Percentiles rank a stretch among this genome's conserved stretches.
These are phyloP conservation scores for Starmerella khaoyaiensis DNA, from an alignment of 805 yeast genomes.

Conservation along the genomic window DNA sequence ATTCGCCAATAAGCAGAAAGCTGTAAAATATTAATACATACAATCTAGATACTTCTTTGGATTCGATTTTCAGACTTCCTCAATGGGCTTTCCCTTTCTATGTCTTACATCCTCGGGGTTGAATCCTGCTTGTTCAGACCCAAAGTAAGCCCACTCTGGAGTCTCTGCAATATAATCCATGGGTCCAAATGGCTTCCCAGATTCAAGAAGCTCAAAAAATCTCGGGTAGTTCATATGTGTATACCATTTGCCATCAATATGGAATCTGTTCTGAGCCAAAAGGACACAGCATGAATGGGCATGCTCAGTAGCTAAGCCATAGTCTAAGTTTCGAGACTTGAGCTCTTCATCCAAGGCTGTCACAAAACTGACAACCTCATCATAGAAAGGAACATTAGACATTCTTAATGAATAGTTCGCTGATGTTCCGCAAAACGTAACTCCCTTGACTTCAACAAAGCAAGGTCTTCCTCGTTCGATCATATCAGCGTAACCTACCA, in stretches of 20 bases:
- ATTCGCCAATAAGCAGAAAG: too few species aligned
- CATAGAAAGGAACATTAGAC: slow-evolving; percentile 92
- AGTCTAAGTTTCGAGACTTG: slow-evolving; percentile 50
- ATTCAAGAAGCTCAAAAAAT: slow-evolving; percentile 55
- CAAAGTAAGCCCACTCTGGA: slow-evolving; percentile 87
- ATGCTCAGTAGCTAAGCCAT: slow-evolving; percentile 86
- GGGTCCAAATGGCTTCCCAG: slow-evolving; percentile 57
- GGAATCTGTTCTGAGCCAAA: slow-evolving; percentile 63
- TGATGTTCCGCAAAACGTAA: slow-evolving; percentile 88
- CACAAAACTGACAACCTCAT: slow-evolving; percentile 73
- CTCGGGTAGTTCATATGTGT: slow-evolving; percentile 76
- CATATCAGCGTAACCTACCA: slow-evolving; percentile 69
- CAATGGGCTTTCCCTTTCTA: slow-evolving; percentile 31
- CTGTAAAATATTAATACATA: too few species aligned
- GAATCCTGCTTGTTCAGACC: slow-evolving; percentile 74
- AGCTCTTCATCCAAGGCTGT: slow-evolving; percentile 48
- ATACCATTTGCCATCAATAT: slow-evolving; percentile 61
- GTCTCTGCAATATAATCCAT: slow-evolving; percentile 72
- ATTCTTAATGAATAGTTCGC: slow-evolving; percentile 82
- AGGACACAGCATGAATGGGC: slow-evolving; percentile 89
- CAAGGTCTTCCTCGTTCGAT: slow-evolving; percentile 73
- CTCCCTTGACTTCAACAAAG: slow-evolving; percentile 86
- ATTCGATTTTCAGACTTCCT: neutral
- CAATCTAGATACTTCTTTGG: too few species aligned
- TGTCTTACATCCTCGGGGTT: slow-evolving; percentile 64